Evolutionary conservation across 1,284 basidiomycete genomes (phyloP).

Genomic region (Albatrellus sp.): DNA sequence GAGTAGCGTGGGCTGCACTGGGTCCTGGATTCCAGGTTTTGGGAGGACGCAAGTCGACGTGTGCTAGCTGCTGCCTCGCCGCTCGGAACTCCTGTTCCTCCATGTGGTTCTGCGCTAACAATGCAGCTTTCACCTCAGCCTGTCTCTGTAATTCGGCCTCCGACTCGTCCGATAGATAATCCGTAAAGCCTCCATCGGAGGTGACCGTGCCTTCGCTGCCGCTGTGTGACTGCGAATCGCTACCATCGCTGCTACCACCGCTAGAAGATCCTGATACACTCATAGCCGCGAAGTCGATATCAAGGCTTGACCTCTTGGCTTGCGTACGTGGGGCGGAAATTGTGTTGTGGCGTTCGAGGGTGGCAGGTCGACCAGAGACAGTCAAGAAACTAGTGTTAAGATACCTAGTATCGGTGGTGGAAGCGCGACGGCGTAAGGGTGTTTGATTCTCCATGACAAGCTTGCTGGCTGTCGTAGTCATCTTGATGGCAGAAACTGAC

Average conservation of each 20-base stretch:
- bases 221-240: slow-evolving; percentile 20
- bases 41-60: slow-evolving; percentile 60
- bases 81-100: slow-evolving; percentile 71
- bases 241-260: slow-evolving; percentile 49
- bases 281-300: slow-evolving; percentile 27
- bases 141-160: slow-evolving; percentile 73
- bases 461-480: slow-evolving; percentile 14
- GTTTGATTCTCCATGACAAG: slow-evolving; percentile 12
- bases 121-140: slow-evolving; percentile 61
- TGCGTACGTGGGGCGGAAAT: slow-evolving; percentile 11
- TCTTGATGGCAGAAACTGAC: slow-evolving; percentile 29
- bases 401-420: slow-evolving; percentile 12
- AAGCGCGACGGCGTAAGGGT: slow-evolving; percentile 18
- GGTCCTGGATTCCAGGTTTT: slow-evolving; percentile 44
- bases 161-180: slow-evolving; percentile 75
- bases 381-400: slow-evolving; percentile 4
- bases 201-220: slow-evolving; percentile 59
- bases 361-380: slow-evolving; percentile 1
- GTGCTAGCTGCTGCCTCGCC: slow-evolving; percentile 61
- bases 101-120: slow-evolving; percentile 63
- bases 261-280: slow-evolving; percentile 25
- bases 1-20: slow-evolving; percentile 11
- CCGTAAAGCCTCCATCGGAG: slow-evolving; percentile 72
- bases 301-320: slow-evolving; percentile 14
- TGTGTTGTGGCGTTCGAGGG: slow-evolving; percentile 9